phyloP scores from a whole-genome alignment of 495 filamentous ascomycete genomes.

The Penicillium cosmopolitanum region DNA sequence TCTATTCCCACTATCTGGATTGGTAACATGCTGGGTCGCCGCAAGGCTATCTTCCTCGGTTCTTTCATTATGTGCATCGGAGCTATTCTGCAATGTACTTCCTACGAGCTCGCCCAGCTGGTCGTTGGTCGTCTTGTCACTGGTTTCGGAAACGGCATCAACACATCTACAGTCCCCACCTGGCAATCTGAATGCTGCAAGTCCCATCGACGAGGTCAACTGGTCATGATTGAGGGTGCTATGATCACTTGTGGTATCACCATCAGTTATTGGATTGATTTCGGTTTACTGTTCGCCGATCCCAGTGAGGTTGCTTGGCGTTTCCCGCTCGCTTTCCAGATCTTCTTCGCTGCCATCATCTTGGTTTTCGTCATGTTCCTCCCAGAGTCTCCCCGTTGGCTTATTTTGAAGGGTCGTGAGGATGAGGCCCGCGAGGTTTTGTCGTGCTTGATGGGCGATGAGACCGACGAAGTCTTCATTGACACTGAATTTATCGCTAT shows the following conservation, averaged over 20 bases:
- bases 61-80: constrained; percentile 61
- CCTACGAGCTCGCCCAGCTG: constrained; percentile 65
- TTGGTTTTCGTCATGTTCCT: constrained; percentile 63
- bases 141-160: constrained; percentile 66
- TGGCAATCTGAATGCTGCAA: constrained; percentile 80
- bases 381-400: constrained; percentile 76
- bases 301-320: constrained; percentile 70
- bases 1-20: constrained; percentile 61
- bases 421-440: constrained; percentile 68
- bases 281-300: constrained; percentile 68
- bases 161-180: constrained; percentile 70
- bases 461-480: constrained; percentile 55
- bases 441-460: constrained; percentile 59
- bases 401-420: constrained; percentile 69
- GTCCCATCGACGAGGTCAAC: constrained; percentile 70
- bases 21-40: constrained; percentile 61
- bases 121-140: constrained; percentile 65
- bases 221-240: constrained; percentile 79
- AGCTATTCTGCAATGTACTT: constrained; percentile 64
- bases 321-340: constrained; percentile 74
- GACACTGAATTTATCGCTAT: constrained; percentile 70
- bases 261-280: constrained; percentile 77
- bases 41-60: constrained; percentile 59
- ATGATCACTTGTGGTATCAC: constrained; percentile 74
- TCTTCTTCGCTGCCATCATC: constrained; percentile 67